A percentile compares a stretch with the other conserved stretches of the same genome.
These are phyloP conservation scores for Apiotrichum siamense DNA, from an alignment of 1,284 basidiomycete genomes.

Conservation along the genomic window DNA sequence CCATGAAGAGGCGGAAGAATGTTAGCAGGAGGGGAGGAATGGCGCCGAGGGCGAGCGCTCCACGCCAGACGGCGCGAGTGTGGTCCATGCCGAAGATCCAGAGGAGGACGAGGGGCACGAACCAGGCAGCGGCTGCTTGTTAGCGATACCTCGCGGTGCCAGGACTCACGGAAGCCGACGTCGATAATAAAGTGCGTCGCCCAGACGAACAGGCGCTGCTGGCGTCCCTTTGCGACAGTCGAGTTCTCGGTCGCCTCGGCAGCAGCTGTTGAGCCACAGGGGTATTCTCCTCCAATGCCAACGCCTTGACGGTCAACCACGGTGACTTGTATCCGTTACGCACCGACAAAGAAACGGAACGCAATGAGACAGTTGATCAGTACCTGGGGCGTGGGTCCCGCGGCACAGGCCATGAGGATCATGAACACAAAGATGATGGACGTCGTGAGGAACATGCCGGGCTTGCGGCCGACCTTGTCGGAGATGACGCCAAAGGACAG, in stretches of 20 bases:
- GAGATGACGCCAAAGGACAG: conserved; percentile 58
- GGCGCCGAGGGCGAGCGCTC: conserved; percentile 78
- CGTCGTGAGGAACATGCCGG: conserved; percentile 16
- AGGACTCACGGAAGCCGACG: conserved; percentile 11
- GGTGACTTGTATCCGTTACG: background rate
- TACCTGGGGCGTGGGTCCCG: conserved; percentile 45
- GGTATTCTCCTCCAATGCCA: conserved; percentile 80
- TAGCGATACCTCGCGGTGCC: conserved; percentile 49
- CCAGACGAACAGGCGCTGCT: conserved; percentile 72
- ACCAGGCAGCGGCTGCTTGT: conserved; percentile 57
- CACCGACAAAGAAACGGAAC: conserved; percentile 74
- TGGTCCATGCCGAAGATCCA: conserved; percentile 82
- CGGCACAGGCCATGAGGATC: conserved; percentile 55
- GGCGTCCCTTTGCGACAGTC: conserved; percentile 63
- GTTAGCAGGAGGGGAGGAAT: conserved; percentile 72
- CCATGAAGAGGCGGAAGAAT: conserved; percentile 79
- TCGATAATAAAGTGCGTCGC: conserved; percentile 18
- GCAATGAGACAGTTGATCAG: conserved; percentile 70
- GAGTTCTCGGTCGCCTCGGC: conserved; percentile 80
- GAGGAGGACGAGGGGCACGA: conserved; percentile 75
- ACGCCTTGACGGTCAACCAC: conserved; percentile 40
- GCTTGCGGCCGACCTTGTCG: conserved; percentile 81
- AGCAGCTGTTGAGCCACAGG: conserved; percentile 56
- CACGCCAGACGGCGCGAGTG: conserved; percentile 76
- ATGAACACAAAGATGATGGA: conserved; percentile 14